Percentiles rank a stretch among this genome's conserved stretches.
phyloP scores from a whole-genome alignment of 345 rosid genomes.

The Bruguiera parviflora region DNA sequence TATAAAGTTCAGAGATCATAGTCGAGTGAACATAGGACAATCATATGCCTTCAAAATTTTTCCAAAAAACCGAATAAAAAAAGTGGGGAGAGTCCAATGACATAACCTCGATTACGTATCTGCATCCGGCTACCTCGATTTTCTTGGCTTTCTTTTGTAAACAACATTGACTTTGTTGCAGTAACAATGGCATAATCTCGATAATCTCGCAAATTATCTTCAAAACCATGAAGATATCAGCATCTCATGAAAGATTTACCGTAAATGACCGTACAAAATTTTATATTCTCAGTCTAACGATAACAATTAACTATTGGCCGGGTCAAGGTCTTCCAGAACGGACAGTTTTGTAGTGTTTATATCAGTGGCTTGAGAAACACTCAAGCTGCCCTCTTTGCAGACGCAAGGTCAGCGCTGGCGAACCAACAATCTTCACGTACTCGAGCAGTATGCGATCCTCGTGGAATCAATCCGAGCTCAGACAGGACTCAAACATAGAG shows the following conservation, averaged over 20 bases:
- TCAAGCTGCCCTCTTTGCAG: constrained; percentile 91
- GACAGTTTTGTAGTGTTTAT: no score
- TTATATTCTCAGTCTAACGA: background rate
- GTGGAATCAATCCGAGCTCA: no score
- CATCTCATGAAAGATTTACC: no score
- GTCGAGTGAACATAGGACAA: background rate
- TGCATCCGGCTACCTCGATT: constrained; percentile 6
- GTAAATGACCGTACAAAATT: background rate
- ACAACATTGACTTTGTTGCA: constrained; percentile 1
- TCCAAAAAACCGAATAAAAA: no score
- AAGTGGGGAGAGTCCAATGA: constrained; percentile 17
- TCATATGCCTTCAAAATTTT: background rate
- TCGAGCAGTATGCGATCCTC: no score
- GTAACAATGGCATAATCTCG: background rate
- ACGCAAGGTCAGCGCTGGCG: constrained; percentile 47
- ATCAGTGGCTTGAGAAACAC: constrained; percentile 81
- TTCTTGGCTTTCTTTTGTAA: background rate
- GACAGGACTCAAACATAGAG: no score
- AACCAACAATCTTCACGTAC: constrained; percentile 39
- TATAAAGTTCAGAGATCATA: no score
- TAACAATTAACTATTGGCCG: constrained; percentile 8
- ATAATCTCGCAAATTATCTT: background rate
- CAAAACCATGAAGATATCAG: background rate
- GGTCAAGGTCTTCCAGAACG: no score
- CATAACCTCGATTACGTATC: constrained; percentile 9